phyloP scores from a whole-genome alignment of 208 protist genomes.

The Crithidia acanthocephali region DNA sequence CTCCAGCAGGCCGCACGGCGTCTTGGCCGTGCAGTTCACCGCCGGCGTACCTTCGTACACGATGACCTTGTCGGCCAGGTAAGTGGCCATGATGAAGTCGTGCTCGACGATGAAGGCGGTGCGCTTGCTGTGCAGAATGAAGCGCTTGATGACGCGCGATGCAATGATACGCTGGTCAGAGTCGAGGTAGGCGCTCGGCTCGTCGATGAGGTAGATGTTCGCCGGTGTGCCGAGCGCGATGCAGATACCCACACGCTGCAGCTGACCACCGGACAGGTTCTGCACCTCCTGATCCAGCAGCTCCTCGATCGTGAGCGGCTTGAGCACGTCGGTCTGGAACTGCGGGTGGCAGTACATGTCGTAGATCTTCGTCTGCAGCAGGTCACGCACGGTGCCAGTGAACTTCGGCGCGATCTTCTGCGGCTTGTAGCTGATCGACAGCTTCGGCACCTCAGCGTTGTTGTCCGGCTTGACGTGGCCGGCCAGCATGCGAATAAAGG shows the following conservation, averaged over 20 bases:
- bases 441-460: slow-evolving; percentile 90
- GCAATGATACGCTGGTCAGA: slow-evolving; percentile 99
- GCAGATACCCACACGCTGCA: slow-evolving; percentile 99
- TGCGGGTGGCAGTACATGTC: slow-evolving; percentile 97
- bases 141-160: slow-evolving; percentile 98
- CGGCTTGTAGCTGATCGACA: slow-evolving; percentile 99
- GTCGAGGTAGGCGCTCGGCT: slow-evolving; percentile 99
- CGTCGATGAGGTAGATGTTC: slow-evolving; percentile 99
- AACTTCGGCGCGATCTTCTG: slow-evolving; percentile 99
- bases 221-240: slow-evolving; percentile 98
- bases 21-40: slow-evolving; percentile 94
- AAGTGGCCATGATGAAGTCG: slow-evolving; percentile 99
- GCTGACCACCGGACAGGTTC: slow-evolving; percentile 99
- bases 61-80: slow-evolving; percentile 99
- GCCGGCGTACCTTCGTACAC: slow-evolving; percentile 99
- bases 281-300: slow-evolving; percentile 98
- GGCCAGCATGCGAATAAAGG: slow-evolving; percentile 99
- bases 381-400: slow-evolving; percentile 94
- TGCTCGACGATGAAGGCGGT: slow-evolving; percentile 99
- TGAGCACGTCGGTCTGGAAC: slow-evolving; percentile 99
- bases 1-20: slow-evolving; percentile 82
- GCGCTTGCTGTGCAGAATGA: slow-evolving; percentile 99
- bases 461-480: slow-evolving; percentile 94
- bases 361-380: slow-evolving; percentile 98
- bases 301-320: slow-evolving; percentile 98